Base-by-base conservation (phyloP, 495 filamentous ascomycete species). In the Zalerion maritima region DNA sequence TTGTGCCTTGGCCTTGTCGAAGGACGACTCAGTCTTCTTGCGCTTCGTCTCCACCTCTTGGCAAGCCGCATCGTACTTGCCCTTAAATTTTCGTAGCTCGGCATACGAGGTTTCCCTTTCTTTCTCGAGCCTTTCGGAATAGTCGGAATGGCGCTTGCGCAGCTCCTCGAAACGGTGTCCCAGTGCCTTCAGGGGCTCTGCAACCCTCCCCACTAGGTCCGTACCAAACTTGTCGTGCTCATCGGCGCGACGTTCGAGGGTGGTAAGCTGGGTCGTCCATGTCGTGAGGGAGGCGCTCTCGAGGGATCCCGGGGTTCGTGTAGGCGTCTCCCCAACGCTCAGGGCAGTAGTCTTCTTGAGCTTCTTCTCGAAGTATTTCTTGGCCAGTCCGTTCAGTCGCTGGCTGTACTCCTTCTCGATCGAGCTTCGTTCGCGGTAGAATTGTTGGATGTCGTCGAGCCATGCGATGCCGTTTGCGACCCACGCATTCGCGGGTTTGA, bases 361-460 rank as follows among this genome's bases (percentile, higher is more conserved):
- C 58, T 94, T 96, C 60, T 89, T 92, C 49, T 99, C 91, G 42
- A 81, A 83, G 58, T 93, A 94, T 49, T 84, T 93, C 64, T 85
- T 89, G 31, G 85, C 85, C 28, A 99, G 60, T 2, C 71, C 74
- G 34, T 70, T 80, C 21, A 99, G 69, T 56, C 83, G 94, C 25
- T 73, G 59, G 37, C 81, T 78, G 53, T 99, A 94, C 50, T 96
- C 91, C 55, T 93, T 94, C 54, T 99, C 89, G 47, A 96, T 93
- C 11, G 49, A 72, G 40, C 82, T 83, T 30, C 91, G 71, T 53
- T 99, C 89, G 18, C 89, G 77, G 61, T 94, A 99, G 58, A 94
- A 99, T 46, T 78, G 75, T 55, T 96, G 82, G 41, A 94, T 81
- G 45, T 99, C 89, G 43, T 94, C 89, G 26, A 99, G 73, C 85